Percentiles rank a stretch among this genome's conserved stretches.
phyloP scores from a whole-genome alignment of 805 yeast genomes.

The Yamadazyma philogaea region DNA sequence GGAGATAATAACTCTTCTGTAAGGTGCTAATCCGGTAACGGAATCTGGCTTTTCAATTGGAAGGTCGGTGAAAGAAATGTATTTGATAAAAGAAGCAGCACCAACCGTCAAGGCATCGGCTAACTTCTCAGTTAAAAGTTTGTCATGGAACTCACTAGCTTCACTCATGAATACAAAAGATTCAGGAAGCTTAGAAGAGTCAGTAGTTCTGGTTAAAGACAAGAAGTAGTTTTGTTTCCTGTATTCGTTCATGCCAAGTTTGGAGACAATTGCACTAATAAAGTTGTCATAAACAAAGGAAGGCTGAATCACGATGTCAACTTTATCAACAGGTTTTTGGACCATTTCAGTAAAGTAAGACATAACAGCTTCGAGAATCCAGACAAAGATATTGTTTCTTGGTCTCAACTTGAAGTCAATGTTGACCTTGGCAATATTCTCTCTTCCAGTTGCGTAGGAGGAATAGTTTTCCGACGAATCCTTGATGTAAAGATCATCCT shows the following conservation, averaged over 20 bases:
- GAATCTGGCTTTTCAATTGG: constrained; percentile 67
- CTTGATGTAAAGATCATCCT: constrained; percentile 46
- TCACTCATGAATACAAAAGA: constrained; percentile 89
- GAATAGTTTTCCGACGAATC: constrained; percentile 62
- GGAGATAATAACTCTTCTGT: constrained; percentile 54
- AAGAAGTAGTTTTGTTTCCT: constrained; percentile 78
- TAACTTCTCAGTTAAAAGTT: constrained; percentile 50
- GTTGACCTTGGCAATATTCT: constrained; percentile 62
- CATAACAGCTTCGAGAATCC: constrained; percentile 60
- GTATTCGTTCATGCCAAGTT: constrained; percentile 70
- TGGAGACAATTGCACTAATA: constrained; percentile 81
- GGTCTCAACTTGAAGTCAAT: constrained; percentile 64
- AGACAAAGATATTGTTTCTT: constrained; percentile 74
- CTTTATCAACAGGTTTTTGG: constrained; percentile 54
- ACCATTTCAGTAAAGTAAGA: constrained; percentile 56
- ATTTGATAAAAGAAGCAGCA: constrained; percentile 48
- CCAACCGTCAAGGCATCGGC: constrained; percentile 41
- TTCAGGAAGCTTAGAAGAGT: constrained; percentile 64
- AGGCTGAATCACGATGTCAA: constrained; percentile 57
- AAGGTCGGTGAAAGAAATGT: constrained; percentile 80
- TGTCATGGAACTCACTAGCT: constrained; percentile 72
- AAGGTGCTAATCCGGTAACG: constrained; percentile 52
- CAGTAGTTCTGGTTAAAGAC: constrained; percentile 79
- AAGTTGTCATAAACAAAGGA: constrained; percentile 63
- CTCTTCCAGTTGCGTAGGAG: constrained; percentile 87